Conservation (phyloP, 2,329 filamentous ascomycete genomes). For the Kalaharituber pfeilii region DNA sequence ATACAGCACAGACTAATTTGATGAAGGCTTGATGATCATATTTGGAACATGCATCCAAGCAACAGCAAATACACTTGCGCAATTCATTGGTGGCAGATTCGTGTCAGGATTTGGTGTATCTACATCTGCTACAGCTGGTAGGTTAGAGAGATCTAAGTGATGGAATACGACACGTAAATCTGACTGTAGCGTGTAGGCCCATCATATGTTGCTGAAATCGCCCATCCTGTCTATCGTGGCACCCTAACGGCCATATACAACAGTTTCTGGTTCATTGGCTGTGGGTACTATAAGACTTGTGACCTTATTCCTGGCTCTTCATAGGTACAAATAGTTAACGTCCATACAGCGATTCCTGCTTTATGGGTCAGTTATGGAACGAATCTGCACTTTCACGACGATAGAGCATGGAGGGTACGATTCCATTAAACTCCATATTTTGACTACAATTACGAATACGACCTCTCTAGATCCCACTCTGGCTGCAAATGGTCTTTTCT, state of each 20-base stretch:
- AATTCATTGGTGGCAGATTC: slow-evolving; percentile 42
- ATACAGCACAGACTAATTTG: background rate
- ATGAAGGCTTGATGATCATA: slow-evolving; percentile 27
- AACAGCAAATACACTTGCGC: slow-evolving; percentile 27
- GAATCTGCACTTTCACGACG: slow-evolving; percentile 27
- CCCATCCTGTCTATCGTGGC: slow-evolving; percentile 33
- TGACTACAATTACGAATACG: too few species aligned
- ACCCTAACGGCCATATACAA: slow-evolving; percentile 32
- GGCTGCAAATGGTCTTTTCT: slow-evolving; percentile 37
- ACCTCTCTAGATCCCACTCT: too few species aligned
- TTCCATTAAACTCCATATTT: too few species aligned
- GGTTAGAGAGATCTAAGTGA: too few species aligned
- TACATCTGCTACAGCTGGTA: slow-evolving; percentile 32
- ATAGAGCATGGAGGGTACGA: slow-evolving; percentile 33
- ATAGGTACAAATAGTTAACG: slow-evolving; percentile 35
- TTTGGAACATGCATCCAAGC: slow-evolving; percentile 33
- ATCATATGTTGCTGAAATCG: slow-evolving; percentile 34
- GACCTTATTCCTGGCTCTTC: background rate
- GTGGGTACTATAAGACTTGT: slow-evolving; percentile 10
- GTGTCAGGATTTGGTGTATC: slow-evolving; percentile 41
- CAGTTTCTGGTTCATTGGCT: slow-evolving; percentile 35
- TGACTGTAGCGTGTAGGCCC: slow-evolving; percentile 28
- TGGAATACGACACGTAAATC: background rate
- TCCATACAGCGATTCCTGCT: slow-evolving; percentile 32
- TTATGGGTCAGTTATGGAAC: slow-evolving; percentile 16